Conservation (phyloP, 2,329 filamentous ascomycete species). For the Diaporthe vexans region DNA sequence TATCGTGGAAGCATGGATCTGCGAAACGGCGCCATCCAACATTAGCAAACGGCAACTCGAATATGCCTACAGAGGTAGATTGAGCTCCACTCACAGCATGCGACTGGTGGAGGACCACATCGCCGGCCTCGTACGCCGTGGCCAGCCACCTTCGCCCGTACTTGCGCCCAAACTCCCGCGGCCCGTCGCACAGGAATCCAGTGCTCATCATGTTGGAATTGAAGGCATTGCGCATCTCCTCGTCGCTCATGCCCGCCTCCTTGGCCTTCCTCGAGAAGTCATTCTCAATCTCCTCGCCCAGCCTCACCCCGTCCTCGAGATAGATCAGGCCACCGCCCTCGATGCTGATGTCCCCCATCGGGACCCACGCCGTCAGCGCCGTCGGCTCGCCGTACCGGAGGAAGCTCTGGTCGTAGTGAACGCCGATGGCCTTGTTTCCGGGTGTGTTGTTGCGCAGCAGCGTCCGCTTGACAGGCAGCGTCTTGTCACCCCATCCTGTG, state of each 20-base stretch:
- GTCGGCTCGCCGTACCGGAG: conserved; percentile 67
- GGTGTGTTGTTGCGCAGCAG: conserved; percentile 70
- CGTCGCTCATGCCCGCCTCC: conserved; percentile 62
- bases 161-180: conserved; percentile 53
- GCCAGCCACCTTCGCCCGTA: conserved; percentile 53
- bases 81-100: conserved; percentile 42
- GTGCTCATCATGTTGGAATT: conserved; percentile 72
- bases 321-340: conserved; percentile 72
- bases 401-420: conserved; percentile 74
- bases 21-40: conserved; percentile 32
- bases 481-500: conserved; percentile 67
- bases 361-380: conserved; percentile 69
- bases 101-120: conserved; percentile 56
- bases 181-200: conserved; percentile 65
- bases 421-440: conserved; percentile 68
- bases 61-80: too few species aligned
- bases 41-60: neutral
- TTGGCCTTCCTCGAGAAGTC: conserved; percentile 64
- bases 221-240: conserved; percentile 65
- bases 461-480: conserved; percentile 61
- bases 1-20: conserved; percentile 44
- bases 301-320: conserved; percentile 61
- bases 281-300: conserved; percentile 64
- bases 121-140: conserved; percentile 55
- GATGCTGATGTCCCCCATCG: conserved; percentile 66